Conservation (phyloP, 164 flowering plant species). For the Piper betle region DNA sequence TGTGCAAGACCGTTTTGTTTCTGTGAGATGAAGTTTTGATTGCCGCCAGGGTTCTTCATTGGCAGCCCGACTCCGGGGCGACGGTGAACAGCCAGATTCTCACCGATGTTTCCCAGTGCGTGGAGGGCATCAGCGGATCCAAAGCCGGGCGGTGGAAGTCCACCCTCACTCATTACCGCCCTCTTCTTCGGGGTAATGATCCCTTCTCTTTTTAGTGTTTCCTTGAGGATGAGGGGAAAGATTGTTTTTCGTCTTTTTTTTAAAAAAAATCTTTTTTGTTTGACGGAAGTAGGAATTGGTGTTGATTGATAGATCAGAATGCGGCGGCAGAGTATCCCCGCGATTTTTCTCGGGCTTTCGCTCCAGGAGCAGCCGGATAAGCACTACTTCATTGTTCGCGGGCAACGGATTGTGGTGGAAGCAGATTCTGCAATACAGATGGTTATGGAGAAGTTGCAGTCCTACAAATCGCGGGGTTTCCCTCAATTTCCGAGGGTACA, state of each 20-base stretch:
- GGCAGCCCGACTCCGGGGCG: slow-evolving; percentile 79
- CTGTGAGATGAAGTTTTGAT: neutral
- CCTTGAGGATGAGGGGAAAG: no score
- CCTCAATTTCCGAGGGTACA: slow-evolving; percentile 51
- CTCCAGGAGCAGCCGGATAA: slow-evolving; percentile 70
- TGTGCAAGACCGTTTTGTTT: no score
- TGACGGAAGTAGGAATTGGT: neutral
- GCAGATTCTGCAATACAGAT: slow-evolving; percentile 61
- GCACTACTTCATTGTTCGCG: slow-evolving; percentile 51
- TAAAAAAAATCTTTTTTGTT: no score
- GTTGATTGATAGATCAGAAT: neutral
- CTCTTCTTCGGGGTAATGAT: slow-evolving; percentile 40
- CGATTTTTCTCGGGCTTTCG: slow-evolving; percentile 60
- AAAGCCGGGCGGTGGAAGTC: slow-evolving; percentile 88
- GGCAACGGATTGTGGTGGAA: slow-evolving; percentile 51
- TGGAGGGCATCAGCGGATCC: slow-evolving; percentile 63
- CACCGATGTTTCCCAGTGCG: slow-evolving; percentile 66
- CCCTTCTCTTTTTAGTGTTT: neutral
- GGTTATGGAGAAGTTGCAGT: slow-evolving; percentile 84
- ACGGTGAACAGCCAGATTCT: slow-evolving; percentile 70
- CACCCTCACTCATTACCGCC: slow-evolving; percentile 52
- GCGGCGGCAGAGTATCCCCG: slow-evolving; percentile 34
- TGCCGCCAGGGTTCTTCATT: slow-evolving; percentile 65
- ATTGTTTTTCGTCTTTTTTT: neutral
- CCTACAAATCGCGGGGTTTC: slow-evolving; percentile 60